Evolutionary conservation across 257 asterid species (phyloP), one percentile per base, ranked within the genome.

Genomic region (Agastache rugosa): DNA sequence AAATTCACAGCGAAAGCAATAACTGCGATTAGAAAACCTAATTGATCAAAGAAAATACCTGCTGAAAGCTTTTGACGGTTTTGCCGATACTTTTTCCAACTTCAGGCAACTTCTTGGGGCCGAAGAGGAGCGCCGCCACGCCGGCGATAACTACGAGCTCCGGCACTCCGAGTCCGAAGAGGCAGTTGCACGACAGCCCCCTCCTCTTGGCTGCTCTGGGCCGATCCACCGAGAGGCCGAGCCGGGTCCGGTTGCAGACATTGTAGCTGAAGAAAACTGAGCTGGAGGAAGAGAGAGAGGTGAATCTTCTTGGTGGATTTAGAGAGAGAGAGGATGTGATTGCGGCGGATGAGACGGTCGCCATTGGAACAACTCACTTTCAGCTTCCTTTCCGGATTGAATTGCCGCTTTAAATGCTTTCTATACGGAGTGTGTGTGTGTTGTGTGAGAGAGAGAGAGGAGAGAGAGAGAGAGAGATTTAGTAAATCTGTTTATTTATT

Each of bases 101-200:
- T 78, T 91, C 96, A 20, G 97, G 97, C 80, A 91, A 74, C 86
- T 91, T 78, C 81, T 83, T 89, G 23, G 97, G 96, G 5, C 97
- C 97, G 73, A 91, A 89, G 53, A 89, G 85, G 41, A 89, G 91
- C 68, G 88, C 89, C 27, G 85, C 80, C 16, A 91, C 96, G 54
- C 97, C 97, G 1, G 88, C 96, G 73, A 91, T 91, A 37, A 91
- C 97, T 2, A 73, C 96, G 63, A 91, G 87, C 82, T 91, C 97
- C 41, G 97, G 97, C 10, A 91, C 95, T 62, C 97, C 97, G 44
- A 91, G 96, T 48, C 97, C 97, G 74, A 91, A 91, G 16, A 91
- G 77, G 78, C 91, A 86, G 47, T 76, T 79, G 73, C 94, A 89
- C 67, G 94, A 89, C 35, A 91, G 19, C 6, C 96, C 91, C 48